Conservation (phyloP, 2,329 filamentous ascomycete genomes). For the Rhexocercosporidium sp. region DNA sequence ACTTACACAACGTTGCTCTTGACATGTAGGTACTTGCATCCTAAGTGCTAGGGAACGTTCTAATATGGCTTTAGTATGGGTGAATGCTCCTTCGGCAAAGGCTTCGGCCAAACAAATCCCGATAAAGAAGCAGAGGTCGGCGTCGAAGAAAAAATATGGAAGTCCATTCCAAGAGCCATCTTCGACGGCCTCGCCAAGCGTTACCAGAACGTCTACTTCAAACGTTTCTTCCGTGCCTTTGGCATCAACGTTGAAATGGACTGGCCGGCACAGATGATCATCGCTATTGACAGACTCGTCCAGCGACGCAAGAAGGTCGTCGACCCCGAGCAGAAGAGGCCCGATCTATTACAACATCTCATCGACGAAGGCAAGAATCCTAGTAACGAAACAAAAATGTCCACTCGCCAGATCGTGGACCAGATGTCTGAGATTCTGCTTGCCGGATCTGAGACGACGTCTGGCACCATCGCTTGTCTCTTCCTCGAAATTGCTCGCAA, state of each 20-base stretch:
- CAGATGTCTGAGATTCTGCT: conserved; percentile 35
- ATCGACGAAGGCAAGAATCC: conserved; percentile 30
- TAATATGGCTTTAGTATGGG: conserved; percentile 28
- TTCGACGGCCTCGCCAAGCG: conserved; percentile 29
- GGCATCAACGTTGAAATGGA: conserved; percentile 32
- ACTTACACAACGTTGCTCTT: conserved; percentile 39
- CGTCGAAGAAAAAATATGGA: conserved; percentile 31
- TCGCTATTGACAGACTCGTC: conserved; percentile 23
- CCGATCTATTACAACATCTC: conserved; percentile 30
- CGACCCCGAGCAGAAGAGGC: conserved; percentile 7
- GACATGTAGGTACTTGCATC: conserved; percentile 25
- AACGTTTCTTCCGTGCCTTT: conserved; percentile 25
- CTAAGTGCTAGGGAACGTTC: too few species aligned
- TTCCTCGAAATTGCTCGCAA: conserved; percentile 39
- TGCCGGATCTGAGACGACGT: conserved; percentile 39
- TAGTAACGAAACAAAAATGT: conserved; percentile 27
- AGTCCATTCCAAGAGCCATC: conserved; percentile 30
- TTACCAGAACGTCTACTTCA: conserved; percentile 30
- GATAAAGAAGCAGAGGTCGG: conserved; percentile 26
- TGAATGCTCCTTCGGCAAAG: conserved; percentile 38
- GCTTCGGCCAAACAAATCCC: conserved; percentile 38
- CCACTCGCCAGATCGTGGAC: conserved; percentile 8
- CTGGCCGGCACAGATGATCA: conserved; percentile 32
- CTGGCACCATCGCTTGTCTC: conserved; percentile 37
- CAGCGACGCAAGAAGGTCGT: conserved; percentile 11